These are phyloP conservation scores for Meira miltonrushii DNA, from an alignment of 1,284 basidiomycete genomes.

Conservation along the genomic window DNA sequence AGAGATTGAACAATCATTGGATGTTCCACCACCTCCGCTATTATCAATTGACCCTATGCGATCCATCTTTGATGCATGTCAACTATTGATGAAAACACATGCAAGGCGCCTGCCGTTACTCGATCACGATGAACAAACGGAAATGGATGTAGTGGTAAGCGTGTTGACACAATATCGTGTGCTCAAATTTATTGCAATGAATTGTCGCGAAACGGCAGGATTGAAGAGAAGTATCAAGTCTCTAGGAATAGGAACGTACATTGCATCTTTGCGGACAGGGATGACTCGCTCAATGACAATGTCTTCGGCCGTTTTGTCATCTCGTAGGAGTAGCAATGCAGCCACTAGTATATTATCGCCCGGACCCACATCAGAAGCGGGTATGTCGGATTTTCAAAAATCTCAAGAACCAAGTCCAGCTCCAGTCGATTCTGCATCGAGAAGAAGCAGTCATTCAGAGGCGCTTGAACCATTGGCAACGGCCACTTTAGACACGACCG, in stretches of 20 bases:
- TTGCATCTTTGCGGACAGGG: slow-evolving; percentile 46
- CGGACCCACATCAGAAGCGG: neutral
- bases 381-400: neutral
- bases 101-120: slow-evolving; percentile 89
- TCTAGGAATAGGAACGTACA: slow-evolving; percentile 89
- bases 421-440: neutral
- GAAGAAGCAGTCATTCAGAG: slow-evolving; percentile 1
- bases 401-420: neutral
- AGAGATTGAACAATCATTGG: slow-evolving; percentile 87
- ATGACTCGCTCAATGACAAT: neutral
- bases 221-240: slow-evolving; percentile 71
- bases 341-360: neutral
- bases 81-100: slow-evolving; percentile 86
- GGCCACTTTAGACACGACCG: slow-evolving; percentile 82
- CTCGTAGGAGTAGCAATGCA: slow-evolving; percentile 2
- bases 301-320: neutral
- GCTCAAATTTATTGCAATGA: slow-evolving; percentile 96
- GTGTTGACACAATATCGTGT: slow-evolving; percentile 96
- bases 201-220: slow-evolving; percentile 55
- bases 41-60: slow-evolving; percentile 77
- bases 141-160: slow-evolving; percentile 89
- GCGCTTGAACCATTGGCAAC: slow-evolving; percentile 74
- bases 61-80: slow-evolving; percentile 84
- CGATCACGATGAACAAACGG: slow-evolving; percentile 87
- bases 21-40: slow-evolving; percentile 86